Evolutionary conservation across 2,329 filamentous ascomycete genomes (phyloP).

Genomic region (Chrysoporthe austroafricana): DNA sequence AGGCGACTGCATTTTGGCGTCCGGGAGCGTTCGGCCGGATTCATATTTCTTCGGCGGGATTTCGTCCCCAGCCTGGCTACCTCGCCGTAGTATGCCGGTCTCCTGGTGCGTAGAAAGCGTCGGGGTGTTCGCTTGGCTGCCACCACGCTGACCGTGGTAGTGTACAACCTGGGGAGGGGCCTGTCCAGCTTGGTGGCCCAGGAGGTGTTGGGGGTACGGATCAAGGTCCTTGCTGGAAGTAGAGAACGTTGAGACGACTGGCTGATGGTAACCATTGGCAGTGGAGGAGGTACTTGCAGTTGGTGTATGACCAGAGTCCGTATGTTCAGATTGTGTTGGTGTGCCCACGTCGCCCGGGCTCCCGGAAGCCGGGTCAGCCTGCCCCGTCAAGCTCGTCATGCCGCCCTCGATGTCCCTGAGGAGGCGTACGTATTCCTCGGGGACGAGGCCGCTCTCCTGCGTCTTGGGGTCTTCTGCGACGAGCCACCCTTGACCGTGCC

Average conservation of each 20-base stretch:
- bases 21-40: slow-evolving; percentile 44
- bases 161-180: slow-evolving; percentile 68
- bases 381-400: slow-evolving; percentile 71
- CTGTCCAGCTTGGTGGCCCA: slow-evolving; percentile 65
- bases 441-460: slow-evolving; percentile 90
- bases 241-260: slow-evolving; percentile 70
- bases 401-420: slow-evolving; percentile 93
- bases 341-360: slow-evolving; percentile 62
- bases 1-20: slow-evolving; percentile 41
- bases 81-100: slow-evolving; percentile 48
- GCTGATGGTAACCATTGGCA: slow-evolving; percentile 69
- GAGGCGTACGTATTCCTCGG: slow-evolving; percentile 93
- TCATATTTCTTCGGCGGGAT: slow-evolving; percentile 42
- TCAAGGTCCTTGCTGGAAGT: slow-evolving; percentile 72
- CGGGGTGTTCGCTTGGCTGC: slow-evolving; percentile 68
- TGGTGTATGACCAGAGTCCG: slow-evolving; percentile 50
- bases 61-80: slow-evolving; percentile 50
- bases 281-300: slow-evolving; percentile 44
- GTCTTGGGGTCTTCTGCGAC: slow-evolving; percentile 96
- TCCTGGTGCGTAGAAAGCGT: slow-evolving; percentile 59
- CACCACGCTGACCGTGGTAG: slow-evolving; percentile 69
- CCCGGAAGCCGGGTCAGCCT: slow-evolving; percentile 56
- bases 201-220: slow-evolving; percentile 67
- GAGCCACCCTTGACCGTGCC: slow-evolving; percentile 95
- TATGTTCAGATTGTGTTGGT: slow-evolving; percentile 64